These are phyloP conservation scores for Amphichorda felina DNA, from an alignment of 2,329 filamentous ascomycete species.

Conservation along the genomic window DNA sequence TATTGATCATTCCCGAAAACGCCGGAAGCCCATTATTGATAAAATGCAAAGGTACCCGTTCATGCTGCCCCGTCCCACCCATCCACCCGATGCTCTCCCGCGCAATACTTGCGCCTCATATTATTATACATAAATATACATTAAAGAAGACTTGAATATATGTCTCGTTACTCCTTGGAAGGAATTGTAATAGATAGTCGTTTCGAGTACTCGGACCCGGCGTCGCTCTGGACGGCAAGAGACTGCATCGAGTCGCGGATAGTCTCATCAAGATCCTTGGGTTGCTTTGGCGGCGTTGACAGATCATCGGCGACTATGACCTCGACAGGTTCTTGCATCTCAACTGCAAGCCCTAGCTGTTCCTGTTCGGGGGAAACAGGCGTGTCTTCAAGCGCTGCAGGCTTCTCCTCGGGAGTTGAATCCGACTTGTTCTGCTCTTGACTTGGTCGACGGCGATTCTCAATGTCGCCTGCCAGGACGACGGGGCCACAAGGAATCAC, in stretches of 20 bases:
- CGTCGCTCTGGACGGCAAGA: neutral
- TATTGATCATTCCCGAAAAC: too few species aligned
- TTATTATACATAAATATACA: slow-evolving; percentile 1
- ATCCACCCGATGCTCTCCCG: too few species aligned
- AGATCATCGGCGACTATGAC: neutral
- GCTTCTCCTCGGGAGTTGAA: neutral
- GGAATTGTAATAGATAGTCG: neutral
- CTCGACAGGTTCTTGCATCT: neutral
- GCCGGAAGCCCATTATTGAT: too few species aligned
- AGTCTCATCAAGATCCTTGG: neutral
- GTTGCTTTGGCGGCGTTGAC: neutral
- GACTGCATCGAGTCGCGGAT: neutral
- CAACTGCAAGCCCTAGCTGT: neutral
- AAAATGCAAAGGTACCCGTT: too few species aligned
- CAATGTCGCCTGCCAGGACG: slow-evolving; percentile 6
- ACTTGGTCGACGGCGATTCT: slow-evolving; percentile 7
- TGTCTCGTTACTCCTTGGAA: neutral
- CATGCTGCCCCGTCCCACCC: too few species aligned
- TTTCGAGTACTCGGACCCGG: neutral
- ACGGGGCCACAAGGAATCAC: slow-evolving; percentile 51
- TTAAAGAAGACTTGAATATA: neutral
- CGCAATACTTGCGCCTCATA: too few species aligned
- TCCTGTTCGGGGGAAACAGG: neutral
- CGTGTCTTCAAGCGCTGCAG: neutral
- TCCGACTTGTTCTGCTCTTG: slow-evolving; percentile 4